Conservation (phyloP, 225 moss, liverwort and hornwort genomes). For the Pseudoscleropodium purum region DNA sequence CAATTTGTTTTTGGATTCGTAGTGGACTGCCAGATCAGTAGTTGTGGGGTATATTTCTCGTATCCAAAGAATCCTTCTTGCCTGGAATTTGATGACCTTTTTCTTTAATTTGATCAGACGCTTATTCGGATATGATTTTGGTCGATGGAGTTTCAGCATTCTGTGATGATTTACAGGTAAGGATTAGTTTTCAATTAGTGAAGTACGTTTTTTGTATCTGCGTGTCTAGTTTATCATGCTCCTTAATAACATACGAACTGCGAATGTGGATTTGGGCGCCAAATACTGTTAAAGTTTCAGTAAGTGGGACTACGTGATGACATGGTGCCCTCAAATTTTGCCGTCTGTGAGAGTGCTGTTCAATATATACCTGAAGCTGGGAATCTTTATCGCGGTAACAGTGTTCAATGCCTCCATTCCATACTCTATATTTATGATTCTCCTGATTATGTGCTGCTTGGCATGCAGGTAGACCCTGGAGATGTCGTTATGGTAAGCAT, state of each 20-base stretch:
- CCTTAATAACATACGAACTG: neutral
- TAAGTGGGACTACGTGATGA: neutral
- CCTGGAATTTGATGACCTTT: neutral
- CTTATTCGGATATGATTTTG: conserved; percentile 87
- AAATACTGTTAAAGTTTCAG: neutral
- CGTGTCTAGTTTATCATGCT: neutral
- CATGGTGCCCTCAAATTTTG: neutral
- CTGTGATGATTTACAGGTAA: conserved; percentile 83
- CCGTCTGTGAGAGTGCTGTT: neutral
- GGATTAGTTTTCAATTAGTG: neutral
- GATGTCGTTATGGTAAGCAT: conserved; percentile 86
- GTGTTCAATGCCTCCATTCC: neutral
- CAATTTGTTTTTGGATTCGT: neutral
- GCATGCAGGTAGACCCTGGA: conserved; percentile 80
- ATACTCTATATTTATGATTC: neutral
- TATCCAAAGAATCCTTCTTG: neutral
- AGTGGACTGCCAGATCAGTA: neutral
- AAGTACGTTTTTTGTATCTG: neutral
- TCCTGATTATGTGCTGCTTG: neutral
- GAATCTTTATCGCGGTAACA: neutral
- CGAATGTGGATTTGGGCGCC: neutral
- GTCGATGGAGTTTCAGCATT: conserved; percentile 85
- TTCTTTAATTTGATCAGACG: conserved; percentile 45
- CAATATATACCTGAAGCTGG: neutral
- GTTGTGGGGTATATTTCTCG: neutral